Evolutionary conservation across 2,329 filamentous ascomycete genomes (phyloP).

Genomic region (Diaporthe vexans): DNA sequence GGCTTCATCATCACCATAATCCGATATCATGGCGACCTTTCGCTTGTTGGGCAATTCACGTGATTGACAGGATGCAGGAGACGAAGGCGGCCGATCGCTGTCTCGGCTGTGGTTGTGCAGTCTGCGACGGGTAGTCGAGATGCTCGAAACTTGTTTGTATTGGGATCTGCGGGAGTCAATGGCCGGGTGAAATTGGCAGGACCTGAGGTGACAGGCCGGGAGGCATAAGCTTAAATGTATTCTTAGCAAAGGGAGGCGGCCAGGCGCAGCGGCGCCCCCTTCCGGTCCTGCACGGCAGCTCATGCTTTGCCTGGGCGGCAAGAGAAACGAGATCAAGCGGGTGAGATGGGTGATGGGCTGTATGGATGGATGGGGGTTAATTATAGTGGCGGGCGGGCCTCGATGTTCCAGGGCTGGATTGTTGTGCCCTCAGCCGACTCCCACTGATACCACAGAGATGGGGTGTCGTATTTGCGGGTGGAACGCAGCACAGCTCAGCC

Average conservation of each 20-base stretch:
- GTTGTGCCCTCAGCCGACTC: background rate
- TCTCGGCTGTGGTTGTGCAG: conserved; percentile 18
- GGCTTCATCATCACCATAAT: too few species aligned
- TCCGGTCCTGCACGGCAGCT: background rate
- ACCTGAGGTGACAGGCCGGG: background rate
- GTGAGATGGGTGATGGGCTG: background rate
- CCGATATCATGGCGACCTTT: too few species aligned
- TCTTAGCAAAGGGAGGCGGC: conserved; percentile 25
- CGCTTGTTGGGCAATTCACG: background rate
- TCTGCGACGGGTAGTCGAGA: conserved; percentile 3
- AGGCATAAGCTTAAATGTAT: conserved; percentile 6
- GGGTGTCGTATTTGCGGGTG: background rate
- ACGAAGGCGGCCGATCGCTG: background rate
- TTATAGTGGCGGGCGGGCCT: conserved; percentile 28
- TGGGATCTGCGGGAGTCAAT: conserved; percentile 15
- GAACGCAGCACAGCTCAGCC: background rate
- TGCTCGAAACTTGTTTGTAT: conserved; percentile 20
- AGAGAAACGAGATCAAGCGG: background rate
- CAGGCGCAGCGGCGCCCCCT: background rate
- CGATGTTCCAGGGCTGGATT: background rate
- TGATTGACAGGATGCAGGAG: background rate
- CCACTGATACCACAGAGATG: background rate
- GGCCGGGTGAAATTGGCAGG: background rate
- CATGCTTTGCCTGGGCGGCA: background rate
- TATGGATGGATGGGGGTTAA: background rate